Evolutionary conservation across 2,329 filamentous ascomycete genomes (phyloP).

Genomic region (Sporothrix pallida): DNA sequence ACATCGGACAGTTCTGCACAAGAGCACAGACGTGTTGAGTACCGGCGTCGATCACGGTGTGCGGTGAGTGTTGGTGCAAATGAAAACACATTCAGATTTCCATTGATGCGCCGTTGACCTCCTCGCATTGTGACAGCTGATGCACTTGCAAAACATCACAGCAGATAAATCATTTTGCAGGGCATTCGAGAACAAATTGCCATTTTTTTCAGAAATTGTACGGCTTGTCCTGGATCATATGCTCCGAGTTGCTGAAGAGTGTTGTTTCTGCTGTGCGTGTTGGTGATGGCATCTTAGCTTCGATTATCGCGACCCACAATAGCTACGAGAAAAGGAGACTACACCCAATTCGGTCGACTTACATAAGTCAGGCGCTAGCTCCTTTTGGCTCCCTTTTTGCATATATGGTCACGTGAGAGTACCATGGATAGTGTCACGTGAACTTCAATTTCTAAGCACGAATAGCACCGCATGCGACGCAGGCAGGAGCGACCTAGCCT

Average conservation of each 20-base stretch:
- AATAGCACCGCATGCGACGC: conserved; percentile 1
- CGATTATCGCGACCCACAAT: not conserved
- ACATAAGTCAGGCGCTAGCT: not conserved
- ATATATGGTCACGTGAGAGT: not conserved
- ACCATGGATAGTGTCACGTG: not conserved
- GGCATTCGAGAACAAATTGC: not conserved
- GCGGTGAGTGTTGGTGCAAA: not conserved
- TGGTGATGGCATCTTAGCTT: not conserved
- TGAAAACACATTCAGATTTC: not conserved
- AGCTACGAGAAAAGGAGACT: not conserved
- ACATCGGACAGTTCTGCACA: conserved; percentile 4
- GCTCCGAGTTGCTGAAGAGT: not conserved
- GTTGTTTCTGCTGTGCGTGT: not conserved
- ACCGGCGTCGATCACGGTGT: not conserved
- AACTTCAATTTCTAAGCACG: conserved; percentile 31
- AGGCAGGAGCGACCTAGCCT: conserved; percentile 17
- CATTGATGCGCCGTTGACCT: not conserved
- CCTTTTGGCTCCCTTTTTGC: not conserved
- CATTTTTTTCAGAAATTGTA: conserved; percentile 25
- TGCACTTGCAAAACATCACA: conserved; percentile 3
- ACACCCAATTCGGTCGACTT: not conserved
- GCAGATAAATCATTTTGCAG: not conserved
- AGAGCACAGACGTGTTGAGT: too few relatives aligned
- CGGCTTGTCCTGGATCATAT: not conserved
- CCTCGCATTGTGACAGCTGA: not conserved